Base-by-base conservation (phyloP, 1,284 basidiomycete species). In the Omphalotus olearius region DNA sequence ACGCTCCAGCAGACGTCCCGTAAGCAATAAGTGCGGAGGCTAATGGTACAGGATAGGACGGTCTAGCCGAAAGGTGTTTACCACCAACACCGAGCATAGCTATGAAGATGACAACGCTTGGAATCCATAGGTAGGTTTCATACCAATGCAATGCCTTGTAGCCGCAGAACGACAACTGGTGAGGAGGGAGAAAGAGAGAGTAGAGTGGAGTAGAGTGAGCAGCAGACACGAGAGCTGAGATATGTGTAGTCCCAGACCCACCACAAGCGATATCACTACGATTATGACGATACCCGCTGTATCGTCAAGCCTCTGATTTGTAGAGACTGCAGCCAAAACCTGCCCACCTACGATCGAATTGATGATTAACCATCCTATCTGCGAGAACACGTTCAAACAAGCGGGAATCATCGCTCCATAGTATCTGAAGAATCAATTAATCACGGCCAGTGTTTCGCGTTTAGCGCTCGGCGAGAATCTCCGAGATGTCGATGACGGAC, bases 261-360 rank as follows among this genome's bases (percentile, higher is more conserved):
- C 79, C 28, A 75, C 70, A 20, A 93, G 71, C 0, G 85, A 81
- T 28, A 91, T 75, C 23, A 88, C 54, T 1, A 80, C 73, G 25
- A 92, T 86, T 51, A 93, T 84, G 14, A 90, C 84, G 55, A 93
- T 93, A 1, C 91, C 91, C 5, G 88, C 51, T 0, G 78, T 75
- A 42, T 74, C 75, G 52, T 73, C 59, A 14, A 82, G 59, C 2
- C 23, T 23, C 23, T 23, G 23, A 50, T 70, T 69, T 16, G 66
- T 63, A 39, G 79, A 84, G 6, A 83, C 79, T 33, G 81, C 77
- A 2, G 81, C 78, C 39, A 91, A 68, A 1, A 83, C 79, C 63
- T 91, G 87, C 0, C 87, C 89, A 5, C 86, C 88, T 47, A 88
- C 72, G 59, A 91, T 89, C 46, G 76, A 79, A 60, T 86, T 87